A percentile compares a stretch with the other conserved stretches of the same genome.
Evolutionary conservation across 2,329 filamentous ascomycete species (phyloP).

Genomic region (Pseudopyricularia cyperi): DNA sequence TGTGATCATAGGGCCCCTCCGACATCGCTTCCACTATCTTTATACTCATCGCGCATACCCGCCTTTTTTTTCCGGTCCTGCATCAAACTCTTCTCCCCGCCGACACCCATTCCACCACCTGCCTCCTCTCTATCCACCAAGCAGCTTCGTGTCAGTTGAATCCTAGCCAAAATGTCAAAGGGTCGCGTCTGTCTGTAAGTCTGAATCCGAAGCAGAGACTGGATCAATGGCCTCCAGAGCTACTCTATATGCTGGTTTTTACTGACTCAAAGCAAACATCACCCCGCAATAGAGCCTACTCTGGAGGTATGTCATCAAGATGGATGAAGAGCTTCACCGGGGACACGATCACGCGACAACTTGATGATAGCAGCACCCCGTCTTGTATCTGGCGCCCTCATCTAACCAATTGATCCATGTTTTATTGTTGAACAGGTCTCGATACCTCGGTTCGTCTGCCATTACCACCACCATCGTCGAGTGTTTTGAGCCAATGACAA

Average conservation of each 20-base stretch:
- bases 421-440: neutral
- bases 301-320: neutral
- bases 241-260: neutral
- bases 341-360: neutral
- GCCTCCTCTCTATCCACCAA: neutral
- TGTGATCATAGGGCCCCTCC: neutral
- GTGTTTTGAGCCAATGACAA: too few species aligned
- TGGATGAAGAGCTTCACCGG: neutral
- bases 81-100: neutral
- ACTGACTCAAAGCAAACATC: neutral
- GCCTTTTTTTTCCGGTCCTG: neutral
- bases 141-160: neutral
- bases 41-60: neutral
- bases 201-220: neutral
- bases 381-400: neutral
- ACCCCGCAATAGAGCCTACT: slow-evolving; percentile 1
- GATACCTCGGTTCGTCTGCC: slow-evolving; percentile 1
- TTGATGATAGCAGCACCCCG: neutral
- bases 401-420: neutral
- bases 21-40: neutral
- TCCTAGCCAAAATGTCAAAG: slow-evolving; percentile 1
- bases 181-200: slow-evolving; percentile 2
- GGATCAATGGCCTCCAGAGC: too few species aligned
- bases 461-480: neutral
- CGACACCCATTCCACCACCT: neutral